Base-by-base conservation (phyloP, 257 asterid species). In the Gentiana dahurica region DNA sequence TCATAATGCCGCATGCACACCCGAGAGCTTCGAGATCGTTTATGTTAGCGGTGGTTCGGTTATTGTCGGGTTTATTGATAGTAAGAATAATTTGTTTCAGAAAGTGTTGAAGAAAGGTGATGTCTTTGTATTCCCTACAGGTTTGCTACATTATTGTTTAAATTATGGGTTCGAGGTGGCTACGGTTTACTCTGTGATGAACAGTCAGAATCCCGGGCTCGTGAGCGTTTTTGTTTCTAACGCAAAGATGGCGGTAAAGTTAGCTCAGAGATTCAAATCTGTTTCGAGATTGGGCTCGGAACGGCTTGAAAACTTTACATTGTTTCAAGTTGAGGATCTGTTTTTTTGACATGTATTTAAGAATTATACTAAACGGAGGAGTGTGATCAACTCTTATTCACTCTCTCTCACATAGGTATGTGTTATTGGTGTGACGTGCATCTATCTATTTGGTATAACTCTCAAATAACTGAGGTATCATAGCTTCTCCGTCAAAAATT, bases 121-220 rank as follows among this genome's bases (percentile, higher is more conserved):
- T 8, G 87, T 82, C 37, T 82, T 82, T 6, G 69, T 87, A 53
- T 75, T 87, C 38, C 94, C 96, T 0, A 84, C 68, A 43, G 96
- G 94, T 33, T 80, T 87, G 2, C 65, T 87, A 70, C 96, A 84
- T 63, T 87, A 61, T 47, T 72, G 78, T 60, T 68, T 79, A 43
- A 87, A 84, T 38, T 56, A 68, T 1, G 94, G 96, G 0, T 80
- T 77, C 13, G 93, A 78, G 68, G 51, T 34, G 0, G 96, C 89
- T 0, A 74, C 77, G 0, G 33, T 77, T 24, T 76, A 65, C 62
- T 82, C 96, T 0, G 79, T 75, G 55, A 59, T 87, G 38, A 84
- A 77, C 50, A 82, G 95, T 71, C 95, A 87, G 79, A 82, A 81
- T 57, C 94, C 96, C 0, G 96, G 96, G 39, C 2, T 78, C 12